phyloP scores from a whole-genome alignment of 306 rosid species.

The Alnus glutinosa region DNA sequence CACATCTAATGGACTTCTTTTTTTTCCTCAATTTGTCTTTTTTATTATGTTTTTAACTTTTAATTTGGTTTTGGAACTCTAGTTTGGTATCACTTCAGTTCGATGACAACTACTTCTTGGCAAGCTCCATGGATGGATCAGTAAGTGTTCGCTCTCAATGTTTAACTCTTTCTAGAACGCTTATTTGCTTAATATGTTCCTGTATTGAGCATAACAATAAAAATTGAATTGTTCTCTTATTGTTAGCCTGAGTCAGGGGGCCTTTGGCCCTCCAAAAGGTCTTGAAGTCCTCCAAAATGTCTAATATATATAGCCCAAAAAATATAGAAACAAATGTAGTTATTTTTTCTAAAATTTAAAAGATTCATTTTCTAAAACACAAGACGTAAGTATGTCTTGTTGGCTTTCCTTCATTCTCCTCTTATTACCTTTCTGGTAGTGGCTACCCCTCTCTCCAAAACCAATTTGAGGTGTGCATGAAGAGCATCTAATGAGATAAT shows the following conservation, averaged over 20 bases:
- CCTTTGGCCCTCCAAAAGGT: too few species aligned
- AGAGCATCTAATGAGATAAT: too few species aligned
- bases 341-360: too few species aligned
- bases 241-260: not conserved
- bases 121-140: slow-evolving; percentile 98
- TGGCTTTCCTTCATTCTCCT: too few species aligned
- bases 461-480: too few species aligned
- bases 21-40: slow-evolving; percentile 3
- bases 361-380: too few species aligned
- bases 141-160: slow-evolving; percentile 47
- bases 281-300: too few species aligned
- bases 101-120: slow-evolving; percentile 83
- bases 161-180: slow-evolving; percentile 8
- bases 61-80: slow-evolving; percentile 31
- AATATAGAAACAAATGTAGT: too few species aligned
- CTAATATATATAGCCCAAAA: too few species aligned
- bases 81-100: slow-evolving; percentile 78
- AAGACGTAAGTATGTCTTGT: too few species aligned
- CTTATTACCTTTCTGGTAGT: too few species aligned
- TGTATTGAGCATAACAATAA: not conserved
- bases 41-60: slow-evolving; percentile 19
- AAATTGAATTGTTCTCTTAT: not conserved
- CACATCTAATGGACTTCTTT: not conserved
- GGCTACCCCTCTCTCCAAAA: too few species aligned
- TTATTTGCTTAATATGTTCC: not conserved